A percentile compares a stretch with the other conserved stretches of the same genome.
Conservation (phyloP, 1,139 yeast species). For the Candida neerlandica region DNA sequence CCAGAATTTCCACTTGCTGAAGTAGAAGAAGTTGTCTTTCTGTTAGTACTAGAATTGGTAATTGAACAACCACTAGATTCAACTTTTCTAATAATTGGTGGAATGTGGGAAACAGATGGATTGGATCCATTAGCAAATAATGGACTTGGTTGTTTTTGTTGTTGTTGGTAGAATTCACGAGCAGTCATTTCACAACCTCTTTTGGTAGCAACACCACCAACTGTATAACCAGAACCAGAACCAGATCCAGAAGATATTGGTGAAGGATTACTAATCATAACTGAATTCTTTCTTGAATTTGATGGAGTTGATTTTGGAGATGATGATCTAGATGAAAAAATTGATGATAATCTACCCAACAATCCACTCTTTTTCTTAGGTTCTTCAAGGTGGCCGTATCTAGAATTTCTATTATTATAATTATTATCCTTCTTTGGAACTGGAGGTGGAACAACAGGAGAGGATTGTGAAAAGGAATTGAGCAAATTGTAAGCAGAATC, state of each 20-base stretch:
- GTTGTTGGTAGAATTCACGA: not conserved
- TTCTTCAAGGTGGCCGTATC: constrained; percentile 13
- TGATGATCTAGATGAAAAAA: constrained; percentile 21
- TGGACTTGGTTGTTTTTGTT: constrained; percentile 7
- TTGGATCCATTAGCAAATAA: constrained; percentile 9
- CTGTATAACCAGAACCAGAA: constrained; percentile 16
- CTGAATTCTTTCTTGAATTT: constrained; percentile 9
- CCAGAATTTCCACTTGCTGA: not conserved
- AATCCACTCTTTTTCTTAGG: constrained; percentile 29
- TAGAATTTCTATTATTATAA: not conserved
- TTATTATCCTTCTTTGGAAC: constrained; percentile 6
- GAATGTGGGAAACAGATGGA: constrained; percentile 2
- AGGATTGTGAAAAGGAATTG: constrained; percentile 19
- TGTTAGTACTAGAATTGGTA: not conserved
- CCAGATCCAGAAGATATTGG: constrained; percentile 17
- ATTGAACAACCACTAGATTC: constrained; percentile 6
- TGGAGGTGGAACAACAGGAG: constrained; percentile 3
- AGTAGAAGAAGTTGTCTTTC: not conserved
- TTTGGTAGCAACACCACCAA: constrained; percentile 5
- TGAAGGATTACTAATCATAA: constrained; percentile 10
- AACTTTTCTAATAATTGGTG: constrained; percentile 8
- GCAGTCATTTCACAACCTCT: constrained; percentile 3
- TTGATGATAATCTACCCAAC: constrained; percentile 29
- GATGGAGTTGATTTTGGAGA: constrained; percentile 10
- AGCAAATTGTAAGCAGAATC: constrained; percentile 20